phyloP scores from a whole-genome alignment of 495 filamentous ascomycete species.

The Talaromyces borbonicus region DNA sequence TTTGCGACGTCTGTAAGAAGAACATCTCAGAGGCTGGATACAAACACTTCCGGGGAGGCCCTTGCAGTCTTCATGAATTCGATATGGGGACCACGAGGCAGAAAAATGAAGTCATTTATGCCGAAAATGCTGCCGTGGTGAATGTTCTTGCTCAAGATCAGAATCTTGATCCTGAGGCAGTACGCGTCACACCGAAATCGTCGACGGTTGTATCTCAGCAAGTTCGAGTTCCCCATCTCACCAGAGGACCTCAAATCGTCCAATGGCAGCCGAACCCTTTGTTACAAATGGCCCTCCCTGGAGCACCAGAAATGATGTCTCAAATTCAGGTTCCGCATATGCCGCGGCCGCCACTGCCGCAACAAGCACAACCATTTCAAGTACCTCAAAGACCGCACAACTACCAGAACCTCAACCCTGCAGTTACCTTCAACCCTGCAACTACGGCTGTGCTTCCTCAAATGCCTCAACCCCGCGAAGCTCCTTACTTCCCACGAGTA shows the following conservation, averaged over 20 bases:
- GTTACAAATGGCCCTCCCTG: too few relatives aligned
- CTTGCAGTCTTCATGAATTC: constrained; percentile 57
- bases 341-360: background rate
- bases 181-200: background rate
- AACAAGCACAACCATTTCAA: too few relatives aligned
- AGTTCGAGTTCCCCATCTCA: too few relatives aligned
- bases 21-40: constrained; percentile 18
- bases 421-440: too few relatives aligned
- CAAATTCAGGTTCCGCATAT: too few relatives aligned
- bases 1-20: constrained; percentile 63
- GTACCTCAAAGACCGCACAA: background rate
- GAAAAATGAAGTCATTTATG: constrained; percentile 53
- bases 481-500: too few relatives aligned
- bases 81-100: constrained; percentile 45
- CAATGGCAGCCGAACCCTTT: too few relatives aligned
- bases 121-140: constrained; percentile 48
- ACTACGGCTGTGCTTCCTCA: background rate
- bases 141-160: constrained; percentile 13
- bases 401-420: too few relatives aligned
- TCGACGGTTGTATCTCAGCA: background rate
- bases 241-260: too few relatives aligned
- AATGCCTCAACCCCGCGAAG: background rate
- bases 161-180: constrained; percentile 3
- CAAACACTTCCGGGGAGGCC: constrained; percentile 24
- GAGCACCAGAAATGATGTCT: too few relatives aligned